Conservation (phyloP, 106 monocot genomes). For the Allium sativum region DNA sequence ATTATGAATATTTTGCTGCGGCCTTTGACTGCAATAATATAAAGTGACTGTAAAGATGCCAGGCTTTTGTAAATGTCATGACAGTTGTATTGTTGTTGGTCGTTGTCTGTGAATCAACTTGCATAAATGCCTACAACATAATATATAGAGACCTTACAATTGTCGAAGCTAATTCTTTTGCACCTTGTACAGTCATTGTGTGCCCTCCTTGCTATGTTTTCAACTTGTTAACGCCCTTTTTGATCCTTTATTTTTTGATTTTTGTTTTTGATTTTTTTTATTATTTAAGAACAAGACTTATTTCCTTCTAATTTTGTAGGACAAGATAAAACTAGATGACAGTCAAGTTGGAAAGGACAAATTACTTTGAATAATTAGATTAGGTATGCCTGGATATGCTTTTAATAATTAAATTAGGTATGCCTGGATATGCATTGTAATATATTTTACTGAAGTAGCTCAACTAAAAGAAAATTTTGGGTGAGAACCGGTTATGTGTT, state of each 20-base stretch:
- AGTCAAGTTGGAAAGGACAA: conserved; percentile 27
- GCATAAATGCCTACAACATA: too few species aligned
- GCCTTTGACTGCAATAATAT: too few species aligned
- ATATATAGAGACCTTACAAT: too few species aligned
- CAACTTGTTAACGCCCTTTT: not conserved
- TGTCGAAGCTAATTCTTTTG: too few species aligned
- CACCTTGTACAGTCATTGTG: too few species aligned
- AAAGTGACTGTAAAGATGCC: too few species aligned
- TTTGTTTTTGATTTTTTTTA: not conserved
- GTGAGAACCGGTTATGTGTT: not conserved
- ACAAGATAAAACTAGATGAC: conserved; percentile 86
- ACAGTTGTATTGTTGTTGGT: too few species aligned
- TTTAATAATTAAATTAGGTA: conserved; percentile 10
- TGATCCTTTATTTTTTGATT: conserved; percentile 1
- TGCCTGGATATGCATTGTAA: not conserved
- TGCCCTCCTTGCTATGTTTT: conserved; percentile 1
- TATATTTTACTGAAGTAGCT: not conserved
- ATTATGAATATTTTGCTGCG: too few species aligned
- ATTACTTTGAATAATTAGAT: conserved; percentile 11
- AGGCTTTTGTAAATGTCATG: too few species aligned
- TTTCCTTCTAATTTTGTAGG: conserved; percentile 48
- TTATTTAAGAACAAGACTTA: conserved; percentile 1
- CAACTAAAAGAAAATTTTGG: not conserved
- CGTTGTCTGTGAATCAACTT: too few species aligned
- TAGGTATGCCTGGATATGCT: not conserved